These are phyloP conservation scores for Exophiala viscosa DNA, from an alignment of 2,329 filamentous ascomycete genomes.

Conservation along the genomic window DNA sequence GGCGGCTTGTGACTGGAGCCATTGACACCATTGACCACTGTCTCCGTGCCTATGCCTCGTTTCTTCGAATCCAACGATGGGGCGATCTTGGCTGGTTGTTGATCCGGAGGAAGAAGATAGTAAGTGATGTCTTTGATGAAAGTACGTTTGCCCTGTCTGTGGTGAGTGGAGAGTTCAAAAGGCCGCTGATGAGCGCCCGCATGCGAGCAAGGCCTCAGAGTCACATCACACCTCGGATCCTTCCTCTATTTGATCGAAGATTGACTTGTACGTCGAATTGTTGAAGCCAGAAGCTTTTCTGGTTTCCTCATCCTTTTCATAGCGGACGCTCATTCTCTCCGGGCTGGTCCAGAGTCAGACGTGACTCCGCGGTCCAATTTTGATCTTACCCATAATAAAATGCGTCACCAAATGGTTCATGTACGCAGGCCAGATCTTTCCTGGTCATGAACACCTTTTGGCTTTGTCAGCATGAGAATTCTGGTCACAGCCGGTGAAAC, in stretches of 20 bases:
- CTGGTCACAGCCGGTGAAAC: neutral
- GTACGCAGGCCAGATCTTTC: conserved; percentile 75
- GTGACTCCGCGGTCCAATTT: neutral
- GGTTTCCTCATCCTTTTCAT: conserved; percentile 62
- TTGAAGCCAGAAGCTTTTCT: conserved; percentile 43
- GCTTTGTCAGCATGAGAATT: conserved; percentile 12
- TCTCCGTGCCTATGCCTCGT: conserved; percentile 56
- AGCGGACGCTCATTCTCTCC: conserved; percentile 77
- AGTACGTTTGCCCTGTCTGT: conserved; percentile 72
- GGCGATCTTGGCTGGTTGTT: conserved; percentile 65
- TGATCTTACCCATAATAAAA: conserved; percentile 65
- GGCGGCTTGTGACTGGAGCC: conserved; percentile 39
- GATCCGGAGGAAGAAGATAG: conserved; percentile 76
- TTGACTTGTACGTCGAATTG: conserved; percentile 51
- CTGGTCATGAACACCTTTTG: conserved; percentile 92
- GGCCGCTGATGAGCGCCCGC: conserved; percentile 15
- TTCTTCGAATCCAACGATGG: conserved; percentile 66
- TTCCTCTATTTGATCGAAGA: conserved; percentile 74
- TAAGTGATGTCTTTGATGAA: conserved; percentile 99
- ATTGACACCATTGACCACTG: conserved; percentile 32
- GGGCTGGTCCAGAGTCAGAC: conserved; percentile 57
- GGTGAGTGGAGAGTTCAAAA: conserved; percentile 36
- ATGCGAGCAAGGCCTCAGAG: conserved; percentile 29
- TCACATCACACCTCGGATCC: conserved; percentile 64
- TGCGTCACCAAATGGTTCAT: conserved; percentile 95